A percentile compares a stretch with the other conserved stretches of the same genome.
Conservation (phyloP, 2,329 filamentous ascomycete species). For the Pseudocercospora fijiensis region DNA sequence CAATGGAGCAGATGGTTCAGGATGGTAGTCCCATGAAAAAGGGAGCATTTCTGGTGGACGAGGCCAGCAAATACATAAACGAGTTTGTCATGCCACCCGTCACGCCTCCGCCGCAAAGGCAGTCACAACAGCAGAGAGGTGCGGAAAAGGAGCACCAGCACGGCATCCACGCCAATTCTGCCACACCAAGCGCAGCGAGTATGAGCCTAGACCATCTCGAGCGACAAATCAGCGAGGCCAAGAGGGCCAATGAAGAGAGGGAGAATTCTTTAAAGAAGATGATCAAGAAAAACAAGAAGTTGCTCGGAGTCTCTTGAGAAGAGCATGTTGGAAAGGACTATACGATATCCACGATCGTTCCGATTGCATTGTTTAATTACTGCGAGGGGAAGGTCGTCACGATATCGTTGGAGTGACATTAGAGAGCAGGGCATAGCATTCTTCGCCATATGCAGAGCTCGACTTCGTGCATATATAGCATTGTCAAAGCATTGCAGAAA, state of each 20-base stretch:
- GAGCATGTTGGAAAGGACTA: neutral
- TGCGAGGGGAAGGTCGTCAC: neutral
- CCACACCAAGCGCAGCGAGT: neutral
- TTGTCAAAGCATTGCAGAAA: neutral
- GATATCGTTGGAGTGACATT: neutral
- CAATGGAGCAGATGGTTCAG: constrained; percentile 43
- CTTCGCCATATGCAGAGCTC: neutral
- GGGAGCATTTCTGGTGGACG: constrained; percentile 40
- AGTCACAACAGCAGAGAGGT: constrained; percentile 4
- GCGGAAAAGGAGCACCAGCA: constrained; percentile 13
- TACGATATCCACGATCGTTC: neutral
- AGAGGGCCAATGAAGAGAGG: constrained; percentile 37
- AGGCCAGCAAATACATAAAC: constrained; percentile 40
- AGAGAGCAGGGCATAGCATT: neutral
- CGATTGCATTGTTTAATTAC: neutral
- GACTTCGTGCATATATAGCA: neutral
- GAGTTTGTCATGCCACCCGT: constrained; percentile 42
- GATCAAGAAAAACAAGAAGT: constrained; percentile 40
- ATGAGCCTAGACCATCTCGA: constrained; percentile 32
- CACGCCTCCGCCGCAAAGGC: constrained; percentile 32
- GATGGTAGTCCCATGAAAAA: constrained; percentile 39
- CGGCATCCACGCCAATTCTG: constrained; percentile 20
- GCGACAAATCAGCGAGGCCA: constrained; percentile 35
- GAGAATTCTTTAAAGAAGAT: constrained; percentile 36
- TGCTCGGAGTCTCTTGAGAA: constrained; percentile 29